Evolutionary conservation across 2,329 filamentous ascomycete species (phyloP).

Genomic region (Plectosphaerella cucumerina): DNA sequence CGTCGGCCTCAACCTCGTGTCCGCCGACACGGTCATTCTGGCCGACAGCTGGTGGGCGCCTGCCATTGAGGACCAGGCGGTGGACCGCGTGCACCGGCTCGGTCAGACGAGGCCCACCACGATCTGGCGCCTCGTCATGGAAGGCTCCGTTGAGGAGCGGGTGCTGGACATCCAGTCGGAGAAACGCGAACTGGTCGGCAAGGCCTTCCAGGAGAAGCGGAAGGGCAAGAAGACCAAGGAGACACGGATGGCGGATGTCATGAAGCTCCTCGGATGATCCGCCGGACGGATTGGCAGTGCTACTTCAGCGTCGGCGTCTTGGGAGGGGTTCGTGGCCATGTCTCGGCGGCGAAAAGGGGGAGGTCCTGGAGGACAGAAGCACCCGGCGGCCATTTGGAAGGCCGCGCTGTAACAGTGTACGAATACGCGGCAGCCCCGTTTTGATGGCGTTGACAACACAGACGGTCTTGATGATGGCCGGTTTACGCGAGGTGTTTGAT

Average conservation of each 20-base stretch:
- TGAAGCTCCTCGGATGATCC: constrained; percentile 37
- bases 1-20: constrained; percentile 81
- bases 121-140: constrained; percentile 78
- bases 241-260: constrained; percentile 52
- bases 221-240: constrained; percentile 52
- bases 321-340: neutral
- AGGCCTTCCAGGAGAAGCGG: constrained; percentile 73
- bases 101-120: constrained; percentile 77
- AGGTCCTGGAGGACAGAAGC: neutral
- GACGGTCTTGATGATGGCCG: too few species aligned
- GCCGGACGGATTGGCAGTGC: neutral
- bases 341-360: neutral
- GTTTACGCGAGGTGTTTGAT: too few species aligned
- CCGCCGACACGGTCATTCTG: constrained; percentile 81
- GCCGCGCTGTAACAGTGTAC: neutral
- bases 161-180: constrained; percentile 74
- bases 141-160: constrained; percentile 74
- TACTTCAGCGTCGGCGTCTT: neutral
- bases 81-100: constrained; percentile 82
- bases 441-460: neutral
- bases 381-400: neutral
- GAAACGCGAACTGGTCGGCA: constrained; percentile 72
- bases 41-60: constrained; percentile 88
- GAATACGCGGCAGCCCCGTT: neutral
- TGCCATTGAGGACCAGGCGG: constrained; percentile 86